Evolutionary conservation across 257 asterid species (phyloP), one percentile per base, ranked within the genome.

Genomic region (Solanum chmielewskii): DNA sequence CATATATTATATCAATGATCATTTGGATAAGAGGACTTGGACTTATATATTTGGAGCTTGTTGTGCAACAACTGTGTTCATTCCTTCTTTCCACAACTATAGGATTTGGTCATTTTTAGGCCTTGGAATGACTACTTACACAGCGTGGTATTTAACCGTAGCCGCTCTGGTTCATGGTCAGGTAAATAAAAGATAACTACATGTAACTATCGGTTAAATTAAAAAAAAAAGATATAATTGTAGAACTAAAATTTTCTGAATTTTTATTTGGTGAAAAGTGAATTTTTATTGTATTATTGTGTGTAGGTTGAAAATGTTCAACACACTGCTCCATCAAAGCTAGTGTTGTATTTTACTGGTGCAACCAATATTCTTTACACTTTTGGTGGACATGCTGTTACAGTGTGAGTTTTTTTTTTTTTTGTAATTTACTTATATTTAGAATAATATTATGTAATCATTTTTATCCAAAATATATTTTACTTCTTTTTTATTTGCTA

Each of bases 41-140:
- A 96, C 99, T 5, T 96, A 96, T 87, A 96, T 96, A 94, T 96
- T 96, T 89, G 99, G 99, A 90, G 99, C 99, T 74, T 96, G 98
- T 88, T 96, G 99, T 89, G 99, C 99, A 21, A 96, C 99, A 8
- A 96, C 99, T 2, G 99, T 96, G 16, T 96, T 96, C 92, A 93
- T 96, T 88, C 99, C 99, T n/a, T 96, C 99, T 14, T 96, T 95
- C 86, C 99, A 96, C 93, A 96, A 96, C 94, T 96, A 95, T 87
- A 87, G 99, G 59, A 93, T 96, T 87, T 96, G 99, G 99, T 96
- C 99, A 11, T 96, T 96, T 88, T 85, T 96, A 85, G 98, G 99
- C 85, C 98, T 96, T 82, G 98, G 98, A 12, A 96, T 96, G 99
- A 96, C 99, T 44, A 96, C 99, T 86, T 96, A 96, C 69, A 96